Percentiles rank a stretch among this genome's conserved stretches.
phyloP scores from a whole-genome alignment of 495 filamentous ascomycete species.

The Penicillium diatomitis region DNA sequence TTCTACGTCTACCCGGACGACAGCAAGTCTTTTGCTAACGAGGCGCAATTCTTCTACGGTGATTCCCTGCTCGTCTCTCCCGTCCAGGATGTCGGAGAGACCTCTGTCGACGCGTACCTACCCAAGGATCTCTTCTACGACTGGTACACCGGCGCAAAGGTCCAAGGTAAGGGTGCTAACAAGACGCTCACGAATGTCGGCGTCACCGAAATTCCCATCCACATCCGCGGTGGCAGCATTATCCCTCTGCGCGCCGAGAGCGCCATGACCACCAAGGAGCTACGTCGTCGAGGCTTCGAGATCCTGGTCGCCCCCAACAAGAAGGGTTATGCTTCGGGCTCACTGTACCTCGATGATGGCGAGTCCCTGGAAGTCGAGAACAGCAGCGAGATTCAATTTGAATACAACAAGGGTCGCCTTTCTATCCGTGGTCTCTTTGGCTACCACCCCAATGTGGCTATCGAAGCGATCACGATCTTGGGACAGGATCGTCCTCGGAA shows the following conservation, averaged over 20 bases:
- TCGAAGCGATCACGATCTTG: conserved; percentile 46
- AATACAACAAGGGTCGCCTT: conserved; percentile 42
- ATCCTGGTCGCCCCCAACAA: conserved; percentile 55
- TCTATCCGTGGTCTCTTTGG: conserved; percentile 45
- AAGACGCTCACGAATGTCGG: conserved; percentile 45
- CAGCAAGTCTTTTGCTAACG: conserved; percentile 46
- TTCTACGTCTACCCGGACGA: conserved; percentile 68
- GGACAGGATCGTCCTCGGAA: conserved; percentile 22
- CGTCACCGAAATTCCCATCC: conserved; percentile 62
- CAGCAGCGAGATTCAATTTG: conserved; percentile 44
- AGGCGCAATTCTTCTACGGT: conserved; percentile 69
- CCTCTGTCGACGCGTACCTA: conserved; percentile 61
- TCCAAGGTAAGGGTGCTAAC: conserved; percentile 47
- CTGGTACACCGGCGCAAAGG: conserved; percentile 51
- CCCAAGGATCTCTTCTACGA: conserved; percentile 72
- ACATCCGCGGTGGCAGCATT: conserved; percentile 61
- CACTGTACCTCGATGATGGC: conserved; percentile 55
- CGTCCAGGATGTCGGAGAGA: conserved; percentile 54
- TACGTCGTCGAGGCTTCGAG: conserved; percentile 60
- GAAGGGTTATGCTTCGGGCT: conserved; percentile 39
- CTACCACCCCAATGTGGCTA: conserved; percentile 30
- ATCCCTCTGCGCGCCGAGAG: conserved; percentile 52
- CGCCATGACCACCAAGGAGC: conserved; percentile 60
- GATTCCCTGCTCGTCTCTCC: conserved; percentile 62
- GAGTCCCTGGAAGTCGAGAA: conserved; percentile 42